These are phyloP conservation scores for Camellia lanceoleosa DNA, from an alignment of 148 eudicot species.

Conservation along the genomic window DNA sequence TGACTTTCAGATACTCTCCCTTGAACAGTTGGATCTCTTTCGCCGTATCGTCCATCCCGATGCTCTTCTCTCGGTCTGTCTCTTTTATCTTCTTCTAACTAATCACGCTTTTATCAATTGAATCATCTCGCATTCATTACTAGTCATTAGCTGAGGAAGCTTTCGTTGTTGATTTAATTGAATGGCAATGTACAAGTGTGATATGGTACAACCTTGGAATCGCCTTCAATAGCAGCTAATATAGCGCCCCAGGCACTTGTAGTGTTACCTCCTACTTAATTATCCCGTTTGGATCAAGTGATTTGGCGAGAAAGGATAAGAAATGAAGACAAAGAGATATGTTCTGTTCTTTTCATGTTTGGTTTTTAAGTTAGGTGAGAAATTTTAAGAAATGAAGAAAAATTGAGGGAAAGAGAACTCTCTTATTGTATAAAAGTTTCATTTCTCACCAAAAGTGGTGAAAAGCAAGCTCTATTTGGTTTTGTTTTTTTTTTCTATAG, in stretches of 20 bases:
- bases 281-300: too few relatives aligned
- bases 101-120: background rate
- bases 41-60: slow-evolving; percentile 71
- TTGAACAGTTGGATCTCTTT: slow-evolving; percentile 79
- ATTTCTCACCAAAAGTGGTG: too few relatives aligned
- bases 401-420: too few relatives aligned
- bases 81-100: background rate
- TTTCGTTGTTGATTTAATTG: background rate
- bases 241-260: background rate
- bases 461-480: too few relatives aligned
- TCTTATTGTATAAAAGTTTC: too few relatives aligned
- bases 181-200: background rate
- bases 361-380: too few relatives aligned
- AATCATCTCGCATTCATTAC: background rate
- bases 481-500: too few relatives aligned
- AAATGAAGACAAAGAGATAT: too few relatives aligned
- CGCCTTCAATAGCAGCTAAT: background rate
- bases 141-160: too few relatives aligned
- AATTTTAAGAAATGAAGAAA: too few relatives aligned
- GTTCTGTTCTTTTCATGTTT: too few relatives aligned
- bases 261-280: background rate
- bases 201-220: background rate
- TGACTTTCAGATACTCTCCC: slow-evolving; percentile 77
- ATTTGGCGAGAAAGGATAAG: too few relatives aligned
- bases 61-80: slow-evolving; percentile 72